Percentiles rank a stretch among this genome's conserved stretches.
These are phyloP conservation scores for Erythrobasidium yunnanense DNA, from an alignment of 768 basidiomycete species.

Conservation along the genomic window DNA sequence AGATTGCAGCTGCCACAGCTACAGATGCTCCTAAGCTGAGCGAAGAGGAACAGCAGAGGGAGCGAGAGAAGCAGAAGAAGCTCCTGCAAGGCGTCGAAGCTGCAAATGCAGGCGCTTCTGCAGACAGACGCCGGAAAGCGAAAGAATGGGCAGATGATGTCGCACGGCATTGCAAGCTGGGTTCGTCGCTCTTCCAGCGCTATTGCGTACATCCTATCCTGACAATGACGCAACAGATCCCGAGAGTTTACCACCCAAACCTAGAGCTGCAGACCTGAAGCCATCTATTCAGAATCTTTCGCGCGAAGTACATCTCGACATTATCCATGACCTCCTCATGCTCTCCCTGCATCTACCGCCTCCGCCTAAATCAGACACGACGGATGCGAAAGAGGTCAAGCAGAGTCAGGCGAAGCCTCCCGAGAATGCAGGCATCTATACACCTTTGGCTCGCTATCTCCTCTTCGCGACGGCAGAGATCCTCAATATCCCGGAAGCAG, in stretches of 20 bases:
- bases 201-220: not conserved
- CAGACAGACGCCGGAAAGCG: not conserved
- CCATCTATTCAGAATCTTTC: constrained; percentile 32
- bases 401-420: constrained; percentile 9
- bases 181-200: not conserved
- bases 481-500: not conserved
- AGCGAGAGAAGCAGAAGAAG: constrained; percentile 19
- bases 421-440: constrained; percentile 22
- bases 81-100: not conserved
- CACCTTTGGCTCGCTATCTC: constrained; percentile 4
- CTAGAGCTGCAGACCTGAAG: constrained; percentile 16
- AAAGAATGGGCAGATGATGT: constrained; percentile 23
- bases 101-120: not conserved
- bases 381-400: constrained; percentile 8
- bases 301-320: constrained; percentile 10
- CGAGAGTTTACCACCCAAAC: constrained; percentile 1
- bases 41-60: not conserved
- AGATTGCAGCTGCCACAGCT: not conserved
- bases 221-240: constrained; percentile 1
- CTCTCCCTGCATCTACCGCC: constrained; percentile 26
- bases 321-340: constrained; percentile 21
- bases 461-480: not conserved
- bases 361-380: constrained; percentile 1
- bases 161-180: constrained; percentile 20
- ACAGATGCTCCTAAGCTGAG: not conserved